Evolutionary conservation across 2,329 filamentous ascomycete genomes (phyloP).

Genomic region (Xylaria sp.): DNA sequence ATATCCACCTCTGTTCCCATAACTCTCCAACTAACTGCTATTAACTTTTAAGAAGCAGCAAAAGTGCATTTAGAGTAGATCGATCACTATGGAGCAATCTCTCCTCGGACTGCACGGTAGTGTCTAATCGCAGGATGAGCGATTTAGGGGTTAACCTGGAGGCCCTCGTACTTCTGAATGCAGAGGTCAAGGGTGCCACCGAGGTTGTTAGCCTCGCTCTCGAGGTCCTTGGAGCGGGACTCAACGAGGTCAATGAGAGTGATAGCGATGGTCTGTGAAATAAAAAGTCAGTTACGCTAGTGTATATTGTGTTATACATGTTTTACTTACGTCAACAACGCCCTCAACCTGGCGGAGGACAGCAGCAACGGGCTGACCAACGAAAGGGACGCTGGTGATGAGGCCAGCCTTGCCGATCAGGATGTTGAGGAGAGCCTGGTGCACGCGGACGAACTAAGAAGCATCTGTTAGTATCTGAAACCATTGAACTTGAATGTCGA

Average conservation of each 20-base stretch:
- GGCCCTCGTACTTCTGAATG: conserved; percentile 24
- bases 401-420: conserved; percentile 34
- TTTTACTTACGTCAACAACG: conserved; percentile 34
- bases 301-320: not conserved
- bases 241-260: conserved; percentile 24
- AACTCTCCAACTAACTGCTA: not conserved
- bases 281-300: not conserved
- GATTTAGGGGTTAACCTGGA: conserved; percentile 10
- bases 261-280: conserved; percentile 23
- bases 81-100: not conserved
- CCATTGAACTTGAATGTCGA: not conserved
- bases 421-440: conserved; percentile 35
- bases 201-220: conserved; percentile 33
- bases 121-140: not conserved
- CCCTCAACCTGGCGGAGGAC: conserved; percentile 29
- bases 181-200: conserved; percentile 26
- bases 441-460: conserved; percentile 30
- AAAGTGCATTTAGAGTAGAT: not conserved
- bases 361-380: conserved; percentile 31
- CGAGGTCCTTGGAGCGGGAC: conserved; percentile 9
- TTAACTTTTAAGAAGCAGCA: not conserved
- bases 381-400: conserved; percentile 24
- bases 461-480: not conserved
- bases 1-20: not conserved
- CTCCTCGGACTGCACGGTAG: not conserved